A percentile compares a stretch with the other conserved stretches of the same genome.
Evolutionary conservation across 2,329 filamentous ascomycete species (phyloP).

Genomic region (Trichoderma sp.): DNA sequence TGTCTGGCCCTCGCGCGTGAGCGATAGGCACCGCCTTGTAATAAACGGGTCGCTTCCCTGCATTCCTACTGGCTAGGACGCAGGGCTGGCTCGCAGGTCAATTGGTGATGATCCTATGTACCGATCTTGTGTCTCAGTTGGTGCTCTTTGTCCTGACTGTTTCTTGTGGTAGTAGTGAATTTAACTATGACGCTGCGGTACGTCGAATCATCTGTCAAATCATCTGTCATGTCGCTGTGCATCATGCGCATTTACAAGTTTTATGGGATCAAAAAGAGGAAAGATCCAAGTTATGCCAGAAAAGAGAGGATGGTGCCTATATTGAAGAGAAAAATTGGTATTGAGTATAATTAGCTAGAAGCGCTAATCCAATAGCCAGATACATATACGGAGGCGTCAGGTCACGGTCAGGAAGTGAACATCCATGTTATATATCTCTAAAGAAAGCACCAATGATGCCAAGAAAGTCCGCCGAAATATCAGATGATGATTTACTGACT

Average conservation of each 20-base stretch:
- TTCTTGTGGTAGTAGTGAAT: background rate
- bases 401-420: background rate
- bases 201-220: background rate
- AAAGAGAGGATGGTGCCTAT: background rate
- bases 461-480: background rate
- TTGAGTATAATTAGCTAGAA: background rate
- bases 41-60: background rate
- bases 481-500: background rate
- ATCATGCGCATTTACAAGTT: background rate
- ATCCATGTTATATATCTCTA: background rate
- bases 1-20: background rate
- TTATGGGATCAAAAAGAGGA: background rate
- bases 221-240: background rate
- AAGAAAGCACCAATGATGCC: background rate
- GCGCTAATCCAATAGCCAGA: too few relatives aligned
- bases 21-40: background rate
- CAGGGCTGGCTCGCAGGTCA: background rate
- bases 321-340: background rate
- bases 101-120: background rate
- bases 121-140: background rate
- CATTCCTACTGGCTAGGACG: background rate
- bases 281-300: background rate
- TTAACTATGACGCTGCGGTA: background rate
- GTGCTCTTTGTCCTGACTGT: background rate
- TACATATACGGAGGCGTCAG: background rate